phyloP scores from a whole-genome alignment of 2,329 filamentous ascomycete species.

The Dothidotthia symphoricarpi region DNA sequence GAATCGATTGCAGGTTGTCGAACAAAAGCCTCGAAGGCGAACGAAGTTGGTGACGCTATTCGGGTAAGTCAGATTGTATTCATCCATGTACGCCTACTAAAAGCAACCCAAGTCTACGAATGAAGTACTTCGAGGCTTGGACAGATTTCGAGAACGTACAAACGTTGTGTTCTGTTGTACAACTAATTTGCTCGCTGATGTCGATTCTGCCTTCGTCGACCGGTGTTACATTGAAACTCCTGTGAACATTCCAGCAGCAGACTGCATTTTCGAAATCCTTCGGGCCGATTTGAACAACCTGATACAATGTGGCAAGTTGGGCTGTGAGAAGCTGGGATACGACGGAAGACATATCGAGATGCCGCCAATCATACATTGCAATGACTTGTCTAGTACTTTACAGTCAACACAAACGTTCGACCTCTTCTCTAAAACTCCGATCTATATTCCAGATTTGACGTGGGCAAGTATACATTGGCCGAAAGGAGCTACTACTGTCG shows the following conservation, averaged over 20 bases:
- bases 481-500: conserved; percentile 20
- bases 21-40: conserved; percentile 40
- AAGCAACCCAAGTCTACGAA: conserved; percentile 44
- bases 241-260: conserved; percentile 42
- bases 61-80: conserved; percentile 29
- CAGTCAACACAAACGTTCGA: background rate
- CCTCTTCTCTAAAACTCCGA: too few relatives aligned
- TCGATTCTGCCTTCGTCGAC: conserved; percentile 52
- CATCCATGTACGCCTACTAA: too few relatives aligned
- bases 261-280: conserved; percentile 50
- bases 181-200: conserved; percentile 48
- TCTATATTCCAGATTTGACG: conserved; percentile 9
- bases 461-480: conserved; percentile 27
- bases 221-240: conserved; percentile 50
- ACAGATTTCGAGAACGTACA: conserved; percentile 42
- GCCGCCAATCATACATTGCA: too few relatives aligned
- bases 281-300: conserved; percentile 45
- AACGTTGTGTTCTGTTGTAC: conserved; percentile 54
- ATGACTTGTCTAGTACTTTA: background rate
- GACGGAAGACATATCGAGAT: background rate
- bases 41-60: conserved; percentile 49
- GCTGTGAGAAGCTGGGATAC: conserved; percentile 1
- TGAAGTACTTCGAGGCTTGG: conserved; percentile 50
- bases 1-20: conserved; percentile 50
- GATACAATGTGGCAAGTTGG: conserved; percentile 1